phyloP scores from a whole-genome alignment of 2,329 filamentous ascomycete genomes.

The Cytospora paraplurivora region DNA sequence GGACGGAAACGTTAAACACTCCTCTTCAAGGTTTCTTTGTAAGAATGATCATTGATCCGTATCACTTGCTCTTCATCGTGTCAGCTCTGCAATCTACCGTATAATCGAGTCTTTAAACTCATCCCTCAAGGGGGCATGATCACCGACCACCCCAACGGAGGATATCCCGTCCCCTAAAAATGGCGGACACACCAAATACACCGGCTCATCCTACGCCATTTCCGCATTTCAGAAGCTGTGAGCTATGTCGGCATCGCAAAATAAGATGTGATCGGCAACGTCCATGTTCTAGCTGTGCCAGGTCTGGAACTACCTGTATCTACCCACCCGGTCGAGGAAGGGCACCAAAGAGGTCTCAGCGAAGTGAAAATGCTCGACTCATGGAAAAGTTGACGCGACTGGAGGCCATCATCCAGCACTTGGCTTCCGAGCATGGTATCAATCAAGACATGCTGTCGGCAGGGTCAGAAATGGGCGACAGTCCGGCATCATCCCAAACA shows the following conservation, averaged over 20 bases:
- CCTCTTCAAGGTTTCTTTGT: too few relatives aligned
- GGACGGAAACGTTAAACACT: neutral
- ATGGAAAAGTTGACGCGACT: constrained; percentile 24
- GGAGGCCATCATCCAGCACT: constrained; percentile 23
- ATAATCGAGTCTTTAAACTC: neutral
- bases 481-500: neutral
- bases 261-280: constrained; percentile 25
- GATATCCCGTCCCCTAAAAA: neutral
- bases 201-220: neutral
- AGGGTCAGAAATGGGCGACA: neutral
- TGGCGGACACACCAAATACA: constrained; percentile 8
- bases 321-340: constrained; percentile 29
- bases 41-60: too few relatives aligned
- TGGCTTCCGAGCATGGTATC: constrained; percentile 6
- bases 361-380: constrained; percentile 18
- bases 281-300: constrained; percentile 23
- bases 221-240: constrained; percentile 20
- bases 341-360: constrained; percentile 28
- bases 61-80: too few relatives aligned
- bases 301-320: constrained; percentile 20
- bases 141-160: too few relatives aligned
- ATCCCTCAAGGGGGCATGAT: neutral
- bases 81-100: too few relatives aligned
- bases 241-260: constrained; percentile 26
- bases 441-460: neutral